Conservation (phyloP, 2,329 filamentous ascomycete species). For the Pleoardoris graminearum region DNA sequence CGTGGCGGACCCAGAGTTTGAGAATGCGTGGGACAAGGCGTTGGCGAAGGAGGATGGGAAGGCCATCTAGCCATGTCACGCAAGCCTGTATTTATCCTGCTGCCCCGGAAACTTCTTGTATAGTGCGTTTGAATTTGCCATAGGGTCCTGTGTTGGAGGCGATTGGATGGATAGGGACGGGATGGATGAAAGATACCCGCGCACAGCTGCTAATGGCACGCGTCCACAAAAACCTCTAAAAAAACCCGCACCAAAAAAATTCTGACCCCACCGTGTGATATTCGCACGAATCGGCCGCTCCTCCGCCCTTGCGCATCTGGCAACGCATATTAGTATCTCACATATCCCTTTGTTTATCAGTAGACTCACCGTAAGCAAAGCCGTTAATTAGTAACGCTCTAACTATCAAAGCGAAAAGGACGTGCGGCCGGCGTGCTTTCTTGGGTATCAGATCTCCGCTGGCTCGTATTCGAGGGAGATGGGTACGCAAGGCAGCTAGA, state of each 20-base stretch:
- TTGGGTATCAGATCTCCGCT: neutral
- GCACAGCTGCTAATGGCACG: conserved; percentile 5
- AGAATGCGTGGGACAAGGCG: conserved; percentile 72
- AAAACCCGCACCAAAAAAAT: too few species aligned
- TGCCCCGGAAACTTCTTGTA: conserved; percentile 10
- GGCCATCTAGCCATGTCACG: conserved; percentile 10
- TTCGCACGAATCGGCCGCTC: too few species aligned
- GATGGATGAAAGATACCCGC: conserved; percentile 15
- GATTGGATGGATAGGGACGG: neutral
- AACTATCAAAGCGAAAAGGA: too few species aligned
- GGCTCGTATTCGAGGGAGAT: neutral
- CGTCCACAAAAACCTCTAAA: too few species aligned
- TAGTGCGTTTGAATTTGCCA: conserved; percentile 11
- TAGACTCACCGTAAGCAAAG: too few species aligned
- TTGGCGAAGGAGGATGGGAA: conserved; percentile 50
- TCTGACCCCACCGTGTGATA: too few species aligned
- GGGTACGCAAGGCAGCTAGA: neutral
- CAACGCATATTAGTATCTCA: too few species aligned
- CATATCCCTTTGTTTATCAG: too few species aligned
- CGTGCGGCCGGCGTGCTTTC: neutral
- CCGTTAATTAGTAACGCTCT: too few species aligned
- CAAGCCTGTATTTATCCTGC: conserved; percentile 5
- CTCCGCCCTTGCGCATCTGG: too few species aligned
- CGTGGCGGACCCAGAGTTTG: conserved; percentile 58
- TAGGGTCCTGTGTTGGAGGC: too few species aligned